Evolutionary conservation across 805 yeast genomes (phyloP).

Genomic region (Yarrowia sp.): DNA sequence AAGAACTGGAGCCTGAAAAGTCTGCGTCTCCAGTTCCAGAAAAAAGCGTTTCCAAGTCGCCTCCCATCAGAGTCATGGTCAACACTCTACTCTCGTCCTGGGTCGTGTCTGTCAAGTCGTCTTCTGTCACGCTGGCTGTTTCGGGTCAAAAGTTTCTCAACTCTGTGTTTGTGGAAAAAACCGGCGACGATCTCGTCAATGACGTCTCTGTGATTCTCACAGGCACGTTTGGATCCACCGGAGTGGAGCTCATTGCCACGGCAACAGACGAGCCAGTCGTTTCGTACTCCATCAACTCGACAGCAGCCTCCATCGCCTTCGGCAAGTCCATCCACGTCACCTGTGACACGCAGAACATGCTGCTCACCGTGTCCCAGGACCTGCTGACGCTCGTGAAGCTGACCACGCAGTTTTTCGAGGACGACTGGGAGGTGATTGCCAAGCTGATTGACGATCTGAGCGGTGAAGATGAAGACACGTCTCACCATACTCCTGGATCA

Average conservation of each 20-base stretch:
- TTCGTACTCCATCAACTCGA: slow-evolving; percentile 2
- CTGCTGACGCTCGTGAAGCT: neutral
- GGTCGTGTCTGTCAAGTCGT: slow-evolving; percentile 10
- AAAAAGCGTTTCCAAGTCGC: neutral
- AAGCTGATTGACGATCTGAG: neutral
- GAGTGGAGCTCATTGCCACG: neutral
- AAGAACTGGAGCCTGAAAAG: neutral
- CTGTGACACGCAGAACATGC: neutral
- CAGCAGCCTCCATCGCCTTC: neutral
- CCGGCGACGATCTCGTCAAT: neutral
- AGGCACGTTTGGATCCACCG: slow-evolving; percentile 2
- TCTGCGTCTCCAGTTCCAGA: neutral
- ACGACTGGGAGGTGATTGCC: slow-evolving; percentile 7
- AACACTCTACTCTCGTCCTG: slow-evolving; percentile 9
- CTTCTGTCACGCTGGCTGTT: neutral
- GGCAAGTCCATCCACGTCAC: slow-evolving; percentile 14
- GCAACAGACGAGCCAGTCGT: neutral
- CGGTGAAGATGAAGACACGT: neutral
- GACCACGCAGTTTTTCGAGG: neutral
- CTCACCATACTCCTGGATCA: neutral
- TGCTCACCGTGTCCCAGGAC: neutral
- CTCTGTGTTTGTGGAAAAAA: slow-evolving; percentile 8
- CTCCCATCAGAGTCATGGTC: neutral
- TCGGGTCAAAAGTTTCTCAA: slow-evolving; percentile 7
- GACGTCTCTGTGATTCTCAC: slow-evolving; percentile 4